Conservation (phyloP, 305 asterid species). For the Coffea humblotiana region DNA sequence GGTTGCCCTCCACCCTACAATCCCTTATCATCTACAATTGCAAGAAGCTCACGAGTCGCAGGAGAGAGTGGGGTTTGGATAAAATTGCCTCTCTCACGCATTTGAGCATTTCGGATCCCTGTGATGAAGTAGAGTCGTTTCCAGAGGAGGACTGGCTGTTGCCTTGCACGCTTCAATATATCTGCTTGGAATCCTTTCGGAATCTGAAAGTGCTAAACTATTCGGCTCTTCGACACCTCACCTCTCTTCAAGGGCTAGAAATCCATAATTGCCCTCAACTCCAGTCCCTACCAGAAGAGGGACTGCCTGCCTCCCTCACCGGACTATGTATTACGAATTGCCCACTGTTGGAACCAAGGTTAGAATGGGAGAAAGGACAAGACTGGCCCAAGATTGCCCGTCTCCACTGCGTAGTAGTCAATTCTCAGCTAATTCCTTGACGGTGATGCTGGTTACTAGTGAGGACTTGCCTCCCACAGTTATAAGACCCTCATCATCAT, state of each 20-base stretch:
- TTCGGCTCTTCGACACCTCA: constrained; percentile 7
- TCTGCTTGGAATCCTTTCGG: background rate
- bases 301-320: constrained; percentile 16
- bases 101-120: constrained; percentile 20
- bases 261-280: background rate
- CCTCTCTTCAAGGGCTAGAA: background rate
- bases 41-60: background rate
- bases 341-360: background rate
- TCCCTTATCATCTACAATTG: background rate
- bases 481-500: too few relatives aligned
- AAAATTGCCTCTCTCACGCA: background rate
- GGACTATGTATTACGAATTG: background rate
- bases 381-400: too few relatives aligned
- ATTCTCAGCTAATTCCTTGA: background rate
- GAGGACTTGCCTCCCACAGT: too few relatives aligned
- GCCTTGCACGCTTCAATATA: constrained; percentile 1
- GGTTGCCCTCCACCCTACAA: background rate
- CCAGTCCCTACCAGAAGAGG: background rate
- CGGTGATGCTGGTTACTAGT: background rate
- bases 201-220: constrained; percentile 7
- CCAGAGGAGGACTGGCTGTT: background rate
- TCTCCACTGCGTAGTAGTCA: too few relatives aligned
- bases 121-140: too few relatives aligned
- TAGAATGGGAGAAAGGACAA: too few relatives aligned
- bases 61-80: too few relatives aligned